Evolutionary conservation across 225 moss, liverwort and hornwort species (phyloP), one percentile per base, ranked within the genome.

Genomic region (Climacium dendroides): DNA sequence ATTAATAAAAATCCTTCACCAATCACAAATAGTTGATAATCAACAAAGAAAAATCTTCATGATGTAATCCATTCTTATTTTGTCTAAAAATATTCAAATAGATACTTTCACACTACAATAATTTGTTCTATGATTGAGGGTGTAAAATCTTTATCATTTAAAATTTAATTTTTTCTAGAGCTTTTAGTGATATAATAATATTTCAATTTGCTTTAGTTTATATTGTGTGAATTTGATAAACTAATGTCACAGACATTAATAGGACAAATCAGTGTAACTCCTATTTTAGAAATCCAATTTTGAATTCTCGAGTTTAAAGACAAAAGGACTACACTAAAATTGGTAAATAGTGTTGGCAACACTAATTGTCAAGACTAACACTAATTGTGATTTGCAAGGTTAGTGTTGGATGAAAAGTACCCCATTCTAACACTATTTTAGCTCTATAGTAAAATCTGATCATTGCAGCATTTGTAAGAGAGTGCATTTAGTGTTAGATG

Each of bases 181-280:
- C 0, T 52, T 52, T 8, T 5, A 74, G 13, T 20, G 6, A 16
- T 34, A 13, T 1, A 1, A 32, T 32, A 7, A 52, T 34, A 50
- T 32, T 74, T 45, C 45, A 45, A 45, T 32, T 50, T 50, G 0
- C 13, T 74, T 0, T 50, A 34, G 20, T 7, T 19, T 74, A 19
- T 2, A 19, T 0, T 2, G 3, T 6, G 1, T 32, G 7, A 11
- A 7, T 48, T 11, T 74, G 11, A 50, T 50, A 32, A 30, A 4
- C 2, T 30, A 19, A 19, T 11, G 20, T 32, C 11, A 7, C 32
- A 32, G 1, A 69, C 41, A 7, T 2, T 48, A 74, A 13, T 8
- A 34, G 5, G 13, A 19, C 5, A 32, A 48, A 32, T 48, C 7
- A 50, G 1, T 7, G 7, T 14, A 29, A 6, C 30, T 30, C 12